Conservation (phyloP, 148 eudicot genomes). For the Spergularia bocconei region DNA sequence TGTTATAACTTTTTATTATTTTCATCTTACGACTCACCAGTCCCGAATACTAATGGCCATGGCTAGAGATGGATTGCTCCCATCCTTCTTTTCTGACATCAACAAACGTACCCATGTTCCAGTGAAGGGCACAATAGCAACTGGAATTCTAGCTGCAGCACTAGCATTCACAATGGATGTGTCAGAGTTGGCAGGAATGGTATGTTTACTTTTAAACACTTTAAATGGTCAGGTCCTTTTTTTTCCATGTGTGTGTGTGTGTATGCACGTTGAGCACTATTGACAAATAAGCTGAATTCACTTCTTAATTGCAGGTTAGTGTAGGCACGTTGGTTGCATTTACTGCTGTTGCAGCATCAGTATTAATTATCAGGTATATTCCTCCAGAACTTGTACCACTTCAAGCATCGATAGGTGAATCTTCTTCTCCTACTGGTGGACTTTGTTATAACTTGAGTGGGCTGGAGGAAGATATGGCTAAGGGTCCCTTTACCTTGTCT, state of each 20-base stretch:
- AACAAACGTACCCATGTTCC: constrained; percentile 75
- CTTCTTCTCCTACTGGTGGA: constrained; percentile 17
- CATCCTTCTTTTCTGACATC: constrained; percentile 80
- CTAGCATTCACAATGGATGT: constrained; percentile 89
- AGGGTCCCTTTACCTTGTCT: constrained; percentile 24
- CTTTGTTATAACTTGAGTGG: constrained; percentile 5
- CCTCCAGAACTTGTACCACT: constrained; percentile 78
- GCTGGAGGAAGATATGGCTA: constrained; percentile 11
- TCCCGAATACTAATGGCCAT: constrained; percentile 93
- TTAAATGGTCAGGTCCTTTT: neutral
- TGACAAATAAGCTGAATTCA: neutral
- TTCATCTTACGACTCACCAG: constrained; percentile 40
- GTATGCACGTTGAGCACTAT: neutral
- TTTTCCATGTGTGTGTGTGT: neutral
- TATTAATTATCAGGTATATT: constrained; percentile 76
- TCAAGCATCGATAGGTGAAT: constrained; percentile 56
- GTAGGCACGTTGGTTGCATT: constrained; percentile 97
- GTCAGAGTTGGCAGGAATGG: constrained; percentile 90
- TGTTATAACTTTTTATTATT: constrained; percentile 17
- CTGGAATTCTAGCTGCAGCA: constrained; percentile 67
- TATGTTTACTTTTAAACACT: constrained; percentile 27
- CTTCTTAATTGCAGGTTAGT: constrained; percentile 67
- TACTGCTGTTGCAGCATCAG: constrained; percentile 81
- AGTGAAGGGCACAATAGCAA: constrained; percentile 68
- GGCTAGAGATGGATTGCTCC: constrained; percentile 94